These are phyloP conservation scores for Solanum ahanhuiri DNA, from an alignment of 257 asterid species.

Conservation along the genomic window DNA sequence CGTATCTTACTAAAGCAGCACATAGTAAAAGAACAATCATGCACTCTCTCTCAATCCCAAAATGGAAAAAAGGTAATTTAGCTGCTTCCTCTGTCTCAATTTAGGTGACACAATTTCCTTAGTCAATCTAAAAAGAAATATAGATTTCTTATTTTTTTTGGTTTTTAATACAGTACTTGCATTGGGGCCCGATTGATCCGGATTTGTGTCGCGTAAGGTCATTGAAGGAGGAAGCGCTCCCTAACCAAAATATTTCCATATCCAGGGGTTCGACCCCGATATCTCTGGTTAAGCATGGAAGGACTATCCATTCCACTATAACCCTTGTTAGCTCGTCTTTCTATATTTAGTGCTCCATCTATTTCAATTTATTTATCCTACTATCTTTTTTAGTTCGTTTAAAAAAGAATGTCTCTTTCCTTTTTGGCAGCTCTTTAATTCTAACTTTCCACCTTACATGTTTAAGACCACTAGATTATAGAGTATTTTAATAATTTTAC, in stretches of 20 bases:
- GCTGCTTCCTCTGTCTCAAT: not conserved
- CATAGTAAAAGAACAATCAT: not conserved
- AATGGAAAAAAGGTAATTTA: not conserved
- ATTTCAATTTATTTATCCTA: not conserved
- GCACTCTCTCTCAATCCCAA: not conserved
- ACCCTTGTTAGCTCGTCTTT: not conserved
- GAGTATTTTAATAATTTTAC: no score
- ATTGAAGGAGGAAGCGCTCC: not conserved
- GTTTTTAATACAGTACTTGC: accelerated
- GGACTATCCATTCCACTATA: not conserved
- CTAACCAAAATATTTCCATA: not conserved
- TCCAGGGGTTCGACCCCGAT: not conserved
- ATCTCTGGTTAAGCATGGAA: not conserved
- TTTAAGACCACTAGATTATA: no score
- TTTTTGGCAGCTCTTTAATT: not conserved
- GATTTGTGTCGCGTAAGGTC: not conserved
- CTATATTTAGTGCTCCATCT: not conserved
- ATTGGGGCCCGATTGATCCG: not conserved
- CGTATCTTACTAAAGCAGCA: not conserved
- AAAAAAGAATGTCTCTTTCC: not conserved
- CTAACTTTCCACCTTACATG: not conserved
- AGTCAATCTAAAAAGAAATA: not conserved
- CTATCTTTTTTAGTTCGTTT: not conserved
- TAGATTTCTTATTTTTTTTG: not conserved
- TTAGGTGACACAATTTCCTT: not conserved